Conservation (phyloP, 164 flowering plant species). For the Liquidambar formosana region DNA sequence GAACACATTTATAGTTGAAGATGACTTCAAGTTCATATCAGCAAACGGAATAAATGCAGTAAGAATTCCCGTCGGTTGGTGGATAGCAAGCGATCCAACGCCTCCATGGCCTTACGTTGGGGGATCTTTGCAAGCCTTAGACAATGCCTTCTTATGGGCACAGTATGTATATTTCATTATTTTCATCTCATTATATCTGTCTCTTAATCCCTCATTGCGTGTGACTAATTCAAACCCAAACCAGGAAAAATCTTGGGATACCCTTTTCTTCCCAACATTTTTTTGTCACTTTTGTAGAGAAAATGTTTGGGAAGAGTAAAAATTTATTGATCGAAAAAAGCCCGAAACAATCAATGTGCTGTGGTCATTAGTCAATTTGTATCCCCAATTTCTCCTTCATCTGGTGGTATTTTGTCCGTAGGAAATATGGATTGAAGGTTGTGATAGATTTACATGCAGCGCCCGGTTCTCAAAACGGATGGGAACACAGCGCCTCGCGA, state of each 20-base stretch:
- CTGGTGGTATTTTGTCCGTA: too few relatives aligned
- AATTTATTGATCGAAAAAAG: too few relatives aligned
- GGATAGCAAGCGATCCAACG: slow-evolving; percentile 40
- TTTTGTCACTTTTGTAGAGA: too few relatives aligned
- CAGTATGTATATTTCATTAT: slow-evolving; percentile 18
- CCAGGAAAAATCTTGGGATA: too few relatives aligned
- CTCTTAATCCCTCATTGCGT: too few relatives aligned
- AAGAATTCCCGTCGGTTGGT: slow-evolving; percentile 49
- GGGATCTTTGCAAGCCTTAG: slow-evolving; percentile 36
- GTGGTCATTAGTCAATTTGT: too few relatives aligned
- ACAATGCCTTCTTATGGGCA: slow-evolving; percentile 47
- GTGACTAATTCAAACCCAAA: too few relatives aligned
- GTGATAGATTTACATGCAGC: slow-evolving; percentile 73
- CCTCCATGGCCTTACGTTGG: slow-evolving; percentile 43
- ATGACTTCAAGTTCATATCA: slow-evolving; percentile 42
- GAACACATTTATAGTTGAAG: slow-evolving; percentile 40
- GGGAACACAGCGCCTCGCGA: slow-evolving; percentile 63
- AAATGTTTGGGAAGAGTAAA: too few relatives aligned
- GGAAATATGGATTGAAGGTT: slow-evolving; percentile 49
- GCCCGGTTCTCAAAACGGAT: slow-evolving; percentile 67
- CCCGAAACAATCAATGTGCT: too few relatives aligned
- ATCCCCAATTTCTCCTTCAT: neutral
- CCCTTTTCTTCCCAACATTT: too few relatives aligned
- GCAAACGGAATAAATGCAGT: slow-evolving; percentile 32
- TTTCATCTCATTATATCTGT: too few relatives aligned